phyloP scores from a whole-genome alignment of 495 filamentous ascomycete genomes.

The Penicillium ochrochloron region DNA sequence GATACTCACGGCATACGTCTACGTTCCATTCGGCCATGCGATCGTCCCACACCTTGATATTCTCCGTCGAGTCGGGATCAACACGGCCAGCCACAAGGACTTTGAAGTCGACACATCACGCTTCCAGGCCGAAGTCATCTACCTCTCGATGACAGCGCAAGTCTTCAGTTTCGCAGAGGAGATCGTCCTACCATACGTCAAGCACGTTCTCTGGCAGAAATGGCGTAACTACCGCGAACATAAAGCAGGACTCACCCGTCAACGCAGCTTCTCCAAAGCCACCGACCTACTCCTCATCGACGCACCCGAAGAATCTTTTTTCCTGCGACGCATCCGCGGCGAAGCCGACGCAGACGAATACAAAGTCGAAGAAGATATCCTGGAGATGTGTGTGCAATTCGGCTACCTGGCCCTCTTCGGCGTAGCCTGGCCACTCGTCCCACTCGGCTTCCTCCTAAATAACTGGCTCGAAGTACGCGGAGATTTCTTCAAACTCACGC shows the following conservation, averaged over 20 bases:
- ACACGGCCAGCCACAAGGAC: conserved; percentile 37
- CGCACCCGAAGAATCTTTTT: conserved; percentile 69
- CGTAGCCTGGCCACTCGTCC: conserved; percentile 88
- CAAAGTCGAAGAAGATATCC: conserved; percentile 64
- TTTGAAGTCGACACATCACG: conserved; percentile 81
- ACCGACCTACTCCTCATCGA: conserved; percentile 50
- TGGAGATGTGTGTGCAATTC: conserved; percentile 54
- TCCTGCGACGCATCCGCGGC: conserved; percentile 76
- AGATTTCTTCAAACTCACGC: conserved; percentile 90
- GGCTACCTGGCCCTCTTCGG: conserved; percentile 89
- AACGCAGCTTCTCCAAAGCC: conserved; percentile 32
- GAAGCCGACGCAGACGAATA: conserved; percentile 84
- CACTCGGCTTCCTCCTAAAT: conserved; percentile 85
- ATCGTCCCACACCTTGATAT: conserved; percentile 85
- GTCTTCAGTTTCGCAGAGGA: conserved; percentile 87
- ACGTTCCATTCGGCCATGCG: conserved; percentile 86
- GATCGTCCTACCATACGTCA: conserved; percentile 80
- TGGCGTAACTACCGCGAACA: conserved; percentile 43
- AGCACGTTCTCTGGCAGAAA: conserved; percentile 57
- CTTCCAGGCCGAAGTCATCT: conserved; percentile 89
- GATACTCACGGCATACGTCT: conserved; percentile 92
- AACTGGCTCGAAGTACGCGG: conserved; percentile 94
- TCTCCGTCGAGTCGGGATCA: conserved; percentile 54
- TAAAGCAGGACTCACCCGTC: conserved; percentile 20
- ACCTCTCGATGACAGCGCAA: conserved; percentile 92